Base-by-base conservation (phyloP, 768 basidiomycete species). In the Rhodosporidiobolus odoratus region DNA sequence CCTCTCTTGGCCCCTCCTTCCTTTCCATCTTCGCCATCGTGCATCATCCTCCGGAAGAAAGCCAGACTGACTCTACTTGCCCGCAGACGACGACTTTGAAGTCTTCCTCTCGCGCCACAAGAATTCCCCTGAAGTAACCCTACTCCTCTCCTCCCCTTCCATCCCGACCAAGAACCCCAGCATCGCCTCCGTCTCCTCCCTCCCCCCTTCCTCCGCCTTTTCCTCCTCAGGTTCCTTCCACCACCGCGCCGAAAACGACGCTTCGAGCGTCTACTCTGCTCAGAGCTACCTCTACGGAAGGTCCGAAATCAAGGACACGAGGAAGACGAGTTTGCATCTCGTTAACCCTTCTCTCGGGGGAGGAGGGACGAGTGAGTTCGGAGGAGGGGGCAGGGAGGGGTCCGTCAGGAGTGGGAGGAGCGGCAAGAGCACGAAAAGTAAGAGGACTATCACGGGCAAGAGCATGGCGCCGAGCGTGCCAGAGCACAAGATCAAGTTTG, bases 401-500 rank as follows among this genome's bases (percentile, higher is more conserved):
- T 76, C 70, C 23, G 71, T 75, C 40, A 66, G 73, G 54, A 69
- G 73, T 38, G 77, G 75, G 15, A 56, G 73, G 54, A 69, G 73
- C 50, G 77, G 76, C 10, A 56, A 47, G 30, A 65, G 63, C 38
- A 77, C 65, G 7, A 62, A 35, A 32, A 62, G 63, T 56, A 72
- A 58, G 17, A 50, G 62, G 48, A 64, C 64, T 21, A 19, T n/a
- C 19, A 72, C 69, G 53, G 57, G 66, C n/a, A 71, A 66, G 65
- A 68, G 54, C 27, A 13, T 66, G 9, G 57, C 43, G 25, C 58
- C 54, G n/a, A 54, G 38, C 12, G 69, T 76, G 10, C 75, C 75
- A 8, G 73, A 72, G 57, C 77, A 77, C 65, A 76, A 76, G 68
- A 73, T 76, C 66, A 75, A 76, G 66, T 77, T 77, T 53, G 75